phyloP scores from a whole-genome alignment of 768 basidiomycete species.

The Cyclocybe cylindracea region DNA sequence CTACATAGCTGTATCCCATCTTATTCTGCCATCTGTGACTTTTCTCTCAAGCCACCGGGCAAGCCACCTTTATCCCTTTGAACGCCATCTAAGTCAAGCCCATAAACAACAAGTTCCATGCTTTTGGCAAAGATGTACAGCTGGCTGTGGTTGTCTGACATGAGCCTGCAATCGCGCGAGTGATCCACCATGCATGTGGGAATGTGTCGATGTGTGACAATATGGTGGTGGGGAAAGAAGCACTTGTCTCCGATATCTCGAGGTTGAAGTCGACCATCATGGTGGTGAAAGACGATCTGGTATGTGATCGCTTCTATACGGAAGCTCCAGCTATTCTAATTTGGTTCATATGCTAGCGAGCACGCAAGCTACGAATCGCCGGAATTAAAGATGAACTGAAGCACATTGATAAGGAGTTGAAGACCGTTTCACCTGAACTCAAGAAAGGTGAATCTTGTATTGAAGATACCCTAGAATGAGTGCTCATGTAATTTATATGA shows the following conservation, averaged over 20 bases:
- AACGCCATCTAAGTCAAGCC: conserved; percentile 96
- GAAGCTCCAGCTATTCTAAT: not conserved
- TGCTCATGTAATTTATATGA: not conserved
- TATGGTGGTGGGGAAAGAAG: conserved; percentile 89
- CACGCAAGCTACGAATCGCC: conserved; percentile 70
- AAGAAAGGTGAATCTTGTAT: conserved; percentile 53
- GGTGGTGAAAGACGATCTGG: conserved; percentile 82
- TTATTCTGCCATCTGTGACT: too few relatives aligned
- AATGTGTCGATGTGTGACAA: conserved; percentile 94
- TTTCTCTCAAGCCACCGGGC: too few relatives aligned
- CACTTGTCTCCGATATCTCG: conserved; percentile 73
- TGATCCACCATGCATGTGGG: conserved; percentile 96
- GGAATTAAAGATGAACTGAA: conserved; percentile 86
- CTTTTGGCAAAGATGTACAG: conserved; percentile 85
- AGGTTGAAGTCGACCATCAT: conserved; percentile 77
- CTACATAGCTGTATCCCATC: too few relatives aligned
- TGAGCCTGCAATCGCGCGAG: conserved; percentile 84
- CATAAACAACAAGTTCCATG: conserved; percentile 91
- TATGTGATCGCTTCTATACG: conserved; percentile 31
- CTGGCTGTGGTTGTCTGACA: conserved; percentile 84
- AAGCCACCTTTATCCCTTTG: conserved; percentile 98
- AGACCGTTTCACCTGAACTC: conserved; percentile 65
- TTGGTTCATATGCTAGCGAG: conserved; percentile 64
- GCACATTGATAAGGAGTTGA: conserved; percentile 72
- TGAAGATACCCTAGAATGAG: not conserved